Percentiles rank a stretch among this genome's conserved stretches.
These are phyloP conservation scores for Cyberlindnera galapagoensis DNA, from an alignment of 805 yeast genomes.

Conservation along the genomic window DNA sequence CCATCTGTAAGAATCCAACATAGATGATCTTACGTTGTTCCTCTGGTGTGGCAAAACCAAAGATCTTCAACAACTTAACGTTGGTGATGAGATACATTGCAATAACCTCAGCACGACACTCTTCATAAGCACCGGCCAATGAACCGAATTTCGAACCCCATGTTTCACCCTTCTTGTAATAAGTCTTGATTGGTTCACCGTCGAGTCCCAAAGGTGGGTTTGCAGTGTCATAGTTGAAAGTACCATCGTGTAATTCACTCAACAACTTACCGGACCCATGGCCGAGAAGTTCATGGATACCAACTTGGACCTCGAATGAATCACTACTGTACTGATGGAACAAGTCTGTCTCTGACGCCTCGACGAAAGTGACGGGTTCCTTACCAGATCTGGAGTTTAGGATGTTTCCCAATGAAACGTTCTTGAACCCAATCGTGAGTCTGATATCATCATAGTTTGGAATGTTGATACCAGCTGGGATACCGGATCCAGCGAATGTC, in stretches of 20 bases:
- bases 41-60: conserved; percentile 52
- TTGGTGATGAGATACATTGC: conserved; percentile 76
- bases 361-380: conserved; percentile 63
- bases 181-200: conserved; percentile 57
- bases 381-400: conserved; percentile 66
- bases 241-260: conserved; percentile 50
- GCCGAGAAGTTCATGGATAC: conserved; percentile 85
- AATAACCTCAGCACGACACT: conserved; percentile 88
- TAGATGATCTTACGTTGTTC: conserved; percentile 60
- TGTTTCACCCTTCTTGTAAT: conserved; percentile 75
- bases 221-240: conserved; percentile 62
- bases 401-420: conserved; percentile 84
- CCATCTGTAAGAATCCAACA: conserved; percentile 74
- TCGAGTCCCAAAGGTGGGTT: conserved; percentile 58
- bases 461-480: conserved; percentile 90
- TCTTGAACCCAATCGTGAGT: conserved; percentile 77
- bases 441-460: conserved; percentile 91
- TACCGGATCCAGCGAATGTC: conserved; percentile 84
- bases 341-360: conserved; percentile 42
- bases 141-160: conserved; percentile 87
- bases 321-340: conserved; percentile 70
- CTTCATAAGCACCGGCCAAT: conserved; percentile 83
- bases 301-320: conserved; percentile 90
- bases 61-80: conserved; percentile 59
- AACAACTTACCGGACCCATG: conserved; percentile 87